Conservation (phyloP, 2,329 filamentous ascomycete genomes). For the Biscogniauxia marginata region DNA sequence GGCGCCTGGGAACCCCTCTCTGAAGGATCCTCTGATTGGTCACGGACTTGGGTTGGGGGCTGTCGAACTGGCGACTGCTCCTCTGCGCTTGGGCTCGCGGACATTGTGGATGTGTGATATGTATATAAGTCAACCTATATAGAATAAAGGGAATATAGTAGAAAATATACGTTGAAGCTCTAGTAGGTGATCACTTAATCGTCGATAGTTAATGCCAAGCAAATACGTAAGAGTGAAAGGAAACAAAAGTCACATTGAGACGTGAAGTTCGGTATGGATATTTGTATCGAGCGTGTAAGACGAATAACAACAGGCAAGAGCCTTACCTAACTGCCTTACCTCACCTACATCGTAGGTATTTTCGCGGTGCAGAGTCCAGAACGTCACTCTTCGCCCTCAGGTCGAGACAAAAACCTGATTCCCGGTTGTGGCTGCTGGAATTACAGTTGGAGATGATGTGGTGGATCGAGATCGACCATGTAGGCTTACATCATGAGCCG, state of each 20-base stretch:
- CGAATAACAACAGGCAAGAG: background rate
- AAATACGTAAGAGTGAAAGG: background rate
- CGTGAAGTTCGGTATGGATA: background rate
- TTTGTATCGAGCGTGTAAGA: background rate
- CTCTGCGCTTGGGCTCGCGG: conserved; percentile 16
- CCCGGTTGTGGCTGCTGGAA: background rate
- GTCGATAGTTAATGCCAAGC: background rate
- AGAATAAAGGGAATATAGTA: background rate
- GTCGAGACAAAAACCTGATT: background rate
- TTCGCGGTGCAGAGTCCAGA: no score
- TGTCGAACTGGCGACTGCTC: conserved; percentile 13
- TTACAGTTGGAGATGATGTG: background rate
- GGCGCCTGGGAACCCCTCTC: conserved; percentile 15
- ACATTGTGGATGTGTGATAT: conserved; percentile 9
- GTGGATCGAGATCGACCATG: background rate
- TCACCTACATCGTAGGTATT: background rate
- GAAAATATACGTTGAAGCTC: background rate
- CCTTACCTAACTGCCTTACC: background rate
- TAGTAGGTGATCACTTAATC: background rate
- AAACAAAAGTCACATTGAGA: background rate
- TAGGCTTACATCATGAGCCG: background rate
- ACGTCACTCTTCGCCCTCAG: background rate
- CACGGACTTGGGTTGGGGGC: conserved; percentile 5
- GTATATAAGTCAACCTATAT: background rate
- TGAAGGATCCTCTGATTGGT: conserved; percentile 12